Evolutionary conservation across 73 alveolate species (phyloP), one percentile per base, ranked within the genome.

Genomic region (Stentor coeruleus): DNA sequence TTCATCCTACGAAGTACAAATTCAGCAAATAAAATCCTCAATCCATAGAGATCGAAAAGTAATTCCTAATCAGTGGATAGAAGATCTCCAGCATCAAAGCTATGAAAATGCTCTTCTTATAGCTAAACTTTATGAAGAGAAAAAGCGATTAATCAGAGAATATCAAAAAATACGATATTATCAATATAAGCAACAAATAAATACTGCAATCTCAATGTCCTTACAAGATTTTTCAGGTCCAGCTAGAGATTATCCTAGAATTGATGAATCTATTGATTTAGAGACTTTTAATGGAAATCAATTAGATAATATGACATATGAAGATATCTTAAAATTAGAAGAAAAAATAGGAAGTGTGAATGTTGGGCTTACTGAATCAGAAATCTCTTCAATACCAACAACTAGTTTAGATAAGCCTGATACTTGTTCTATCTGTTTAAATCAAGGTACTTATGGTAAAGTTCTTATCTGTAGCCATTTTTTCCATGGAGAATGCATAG

Each of bases 401-500:
- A 85, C 82, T 82, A 89, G 77, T 26, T 42, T 39, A 55, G 2
- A 3, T 76, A 66, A 33, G 77, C 41, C 58, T 35, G 82, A 84
- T 30, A 3, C 81, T 42, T 42, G 90, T 59, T 36, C 86, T 58
- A 39, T 36, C 66, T 20, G 90, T 39, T 55, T 84, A 3, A 83
- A 58, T 37, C 81, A 76, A 35, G 86, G 86, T 33, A 86, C 75
- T 57, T 79, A 76, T 58, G 90, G 90, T 11, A 49, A 75, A n/a
- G 60, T 84, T 20, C 90, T 83, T 37, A 80, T 88, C 39, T 92
- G 98, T 87, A 82, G 72, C 36, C 96, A 93, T 82, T 90, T 82
- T 57, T 93, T 86, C 86, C 96, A 93, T 80, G 26, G 35, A 35
- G 94, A 90, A 59, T 93, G 98, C 55, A 93, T 93, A 58, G 93